phyloP scores from a whole-genome alignment of 169 alveolate species.

The Condylostoma magnum region DNA sequence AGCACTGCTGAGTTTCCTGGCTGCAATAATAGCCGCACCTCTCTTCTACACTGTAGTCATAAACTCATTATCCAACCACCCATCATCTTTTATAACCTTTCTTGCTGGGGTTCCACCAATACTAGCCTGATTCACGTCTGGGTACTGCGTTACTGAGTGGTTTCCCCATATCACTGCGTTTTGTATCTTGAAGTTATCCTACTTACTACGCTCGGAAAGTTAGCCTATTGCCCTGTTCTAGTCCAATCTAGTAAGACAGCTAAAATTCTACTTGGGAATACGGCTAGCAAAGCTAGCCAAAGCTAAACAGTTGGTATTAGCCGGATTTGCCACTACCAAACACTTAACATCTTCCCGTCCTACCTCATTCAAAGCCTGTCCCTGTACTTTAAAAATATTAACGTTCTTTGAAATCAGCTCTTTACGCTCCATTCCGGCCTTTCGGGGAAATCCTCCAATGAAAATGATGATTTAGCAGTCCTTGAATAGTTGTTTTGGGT shows the following conservation, averaged over 20 bases:
- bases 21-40: conserved; percentile 80
- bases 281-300: conserved; percentile 63
- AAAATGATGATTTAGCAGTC: conserved; percentile 75
- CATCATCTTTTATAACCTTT: conserved; percentile 41
- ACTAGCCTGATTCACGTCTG: conserved; percentile 60
- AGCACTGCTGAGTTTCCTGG: conserved; percentile 70
- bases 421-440: conserved; percentile 89
- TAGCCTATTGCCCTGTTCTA: conserved; percentile 67
- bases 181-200: conserved; percentile 15
- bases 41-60: conserved; percentile 75
- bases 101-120: background rate
- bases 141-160: conserved; percentile 63
- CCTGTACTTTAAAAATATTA: conserved; percentile 70
- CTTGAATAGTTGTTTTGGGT: conserved; percentile 69
- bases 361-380: conserved; percentile 33
- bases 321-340: conserved; percentile 84
- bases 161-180: conserved; percentile 72
- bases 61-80: conserved; percentile 57
- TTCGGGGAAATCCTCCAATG: conserved; percentile 87
- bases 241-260: conserved; percentile 78
- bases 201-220: conserved; percentile 36
- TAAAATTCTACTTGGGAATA: conserved; percentile 71
- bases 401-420: conserved; percentile 78
- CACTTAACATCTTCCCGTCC: conserved; percentile 53
- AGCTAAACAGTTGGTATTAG: conserved; percentile 79